phyloP scores from a whole-genome alignment of 495 filamentous ascomycete genomes.

The Xylaria curta region DNA sequence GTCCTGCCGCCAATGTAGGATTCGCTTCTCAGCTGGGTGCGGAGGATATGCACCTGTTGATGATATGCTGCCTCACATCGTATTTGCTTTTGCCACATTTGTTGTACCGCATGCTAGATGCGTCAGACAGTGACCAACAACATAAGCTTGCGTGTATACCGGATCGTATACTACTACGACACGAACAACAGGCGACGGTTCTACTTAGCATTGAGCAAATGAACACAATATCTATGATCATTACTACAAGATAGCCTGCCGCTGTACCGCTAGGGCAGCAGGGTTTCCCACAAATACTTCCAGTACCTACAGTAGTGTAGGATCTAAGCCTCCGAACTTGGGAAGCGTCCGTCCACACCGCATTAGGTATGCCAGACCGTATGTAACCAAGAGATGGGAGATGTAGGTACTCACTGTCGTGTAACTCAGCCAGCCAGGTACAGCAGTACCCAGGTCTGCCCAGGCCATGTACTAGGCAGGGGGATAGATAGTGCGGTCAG shows the following conservation, averaged over 20 bases:
- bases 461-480: not conserved
- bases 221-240: not conserved
- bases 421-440: slow-evolving; percentile 6
- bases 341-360: slow-evolving; percentile 11
- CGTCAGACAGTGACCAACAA: not conserved
- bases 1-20: slow-evolving; percentile 14
- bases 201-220: not conserved
- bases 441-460: not conserved
- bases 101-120: not conserved
- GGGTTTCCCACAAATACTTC: not conserved
- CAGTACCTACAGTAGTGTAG: not conserved
- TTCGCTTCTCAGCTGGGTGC: slow-evolving; percentile 23
- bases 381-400: slow-evolving; percentile 7
- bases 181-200: not conserved
- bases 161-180: not conserved
- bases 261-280: slow-evolving; percentile 8
- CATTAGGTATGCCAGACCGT: slow-evolving; percentile 5
- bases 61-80: slow-evolving; percentile 6
- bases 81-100: slow-evolving; percentile 13
- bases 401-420: slow-evolving; percentile 3
- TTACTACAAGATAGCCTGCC: not conserved
- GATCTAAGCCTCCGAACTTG: slow-evolving; percentile 8
- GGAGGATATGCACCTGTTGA: not conserved
- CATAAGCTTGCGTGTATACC: not conserved
- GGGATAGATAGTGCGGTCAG: slow-evolving; percentile 10